These are phyloP conservation scores for Protoeuglena noctilucae DNA, from an alignment of 139 green algal species.

Conservation along the genomic window DNA sequence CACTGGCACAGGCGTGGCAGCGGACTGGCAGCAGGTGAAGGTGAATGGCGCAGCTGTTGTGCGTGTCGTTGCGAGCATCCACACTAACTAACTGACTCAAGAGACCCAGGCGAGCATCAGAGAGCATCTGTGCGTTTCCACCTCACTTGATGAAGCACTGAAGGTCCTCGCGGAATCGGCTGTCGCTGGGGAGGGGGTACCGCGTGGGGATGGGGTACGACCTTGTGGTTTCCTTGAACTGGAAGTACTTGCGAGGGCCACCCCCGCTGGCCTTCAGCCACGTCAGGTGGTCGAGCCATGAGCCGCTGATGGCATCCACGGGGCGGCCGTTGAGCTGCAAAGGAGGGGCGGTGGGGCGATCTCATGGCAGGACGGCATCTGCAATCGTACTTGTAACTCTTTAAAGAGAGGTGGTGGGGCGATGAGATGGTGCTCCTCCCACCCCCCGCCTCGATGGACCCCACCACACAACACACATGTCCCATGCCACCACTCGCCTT, in stretches of 20 bases:
- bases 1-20: too few species aligned
- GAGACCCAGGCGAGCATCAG: too few species aligned
- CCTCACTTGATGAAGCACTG: not conserved
- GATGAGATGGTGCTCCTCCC: slow-evolving; percentile 18
- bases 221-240: slow-evolving; percentile 13
- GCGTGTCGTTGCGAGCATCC: too few species aligned
- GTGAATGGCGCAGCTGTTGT: not conserved
- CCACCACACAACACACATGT: too few species aligned
- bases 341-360: too few species aligned
- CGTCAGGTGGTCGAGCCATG: slow-evolving; percentile 36
- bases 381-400: not conserved
- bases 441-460: slow-evolving; percentile 10
- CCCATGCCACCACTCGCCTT: too few species aligned
- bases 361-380: not conserved
- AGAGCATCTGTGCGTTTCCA: not conserved
- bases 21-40: not conserved
- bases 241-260: slow-evolving; percentile 6
- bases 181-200: slow-evolving; percentile 22
- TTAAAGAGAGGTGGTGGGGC: slow-evolving; percentile 10
- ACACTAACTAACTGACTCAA: too few species aligned
- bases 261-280: slow-evolving; percentile 19
- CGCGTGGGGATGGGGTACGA: not conserved
- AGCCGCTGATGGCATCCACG: slow-evolving; percentile 27
- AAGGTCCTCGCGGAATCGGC: slow-evolving; percentile 25
- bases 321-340: slow-evolving; percentile 3